A percentile compares a stretch with the other conserved stretches of the same genome.
Evolutionary conservation across 352 stramenopile genomes (phyloP).

Genomic region (Globisporangium nodosum): DNA sequence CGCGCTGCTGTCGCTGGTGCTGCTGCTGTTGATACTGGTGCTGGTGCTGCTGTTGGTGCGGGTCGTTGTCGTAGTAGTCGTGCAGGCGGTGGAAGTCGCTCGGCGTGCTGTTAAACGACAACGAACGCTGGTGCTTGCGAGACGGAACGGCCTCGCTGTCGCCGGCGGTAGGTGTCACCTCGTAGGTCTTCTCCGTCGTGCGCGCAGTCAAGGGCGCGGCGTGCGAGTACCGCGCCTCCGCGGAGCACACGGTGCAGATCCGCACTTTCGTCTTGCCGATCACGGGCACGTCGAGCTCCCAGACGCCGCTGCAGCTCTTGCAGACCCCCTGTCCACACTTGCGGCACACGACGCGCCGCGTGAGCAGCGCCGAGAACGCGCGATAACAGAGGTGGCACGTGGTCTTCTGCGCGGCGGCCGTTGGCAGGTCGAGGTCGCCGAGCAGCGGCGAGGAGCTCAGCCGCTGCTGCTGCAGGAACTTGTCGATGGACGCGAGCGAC

Average conservation of each 20-base stretch:
- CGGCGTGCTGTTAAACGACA: constrained; percentile 1
- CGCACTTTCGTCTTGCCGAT: constrained; percentile 72
- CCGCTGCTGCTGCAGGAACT: constrained; percentile 71
- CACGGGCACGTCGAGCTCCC: constrained; percentile 73
- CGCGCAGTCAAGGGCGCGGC: constrained; percentile 15
- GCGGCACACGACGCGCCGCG: constrained; percentile 50
- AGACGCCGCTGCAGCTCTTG: constrained; percentile 73
- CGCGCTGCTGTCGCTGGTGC: background rate
- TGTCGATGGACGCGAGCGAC: constrained; percentile 64
- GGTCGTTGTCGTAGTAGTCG: background rate
- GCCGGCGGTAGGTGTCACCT: constrained; percentile 3
- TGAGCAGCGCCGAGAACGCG: constrained; percentile 48
- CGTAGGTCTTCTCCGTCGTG: background rate
- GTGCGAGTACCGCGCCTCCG: constrained; percentile 58
- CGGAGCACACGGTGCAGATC: constrained; percentile 82
- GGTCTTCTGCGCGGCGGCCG: background rate
- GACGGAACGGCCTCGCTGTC: constrained; percentile 13
- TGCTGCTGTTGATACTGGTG: constrained; percentile 4
- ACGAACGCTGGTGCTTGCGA: constrained; percentile 6
- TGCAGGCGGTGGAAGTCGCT: constrained; percentile 12
- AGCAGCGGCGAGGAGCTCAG: constrained; percentile 73
- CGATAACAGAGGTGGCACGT: constrained; percentile 76
- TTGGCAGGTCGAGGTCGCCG: constrained; percentile 65
- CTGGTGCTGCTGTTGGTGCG: constrained; percentile 2
- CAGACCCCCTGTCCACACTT: constrained; percentile 79